Conservation (phyloP, 2,329 filamentous ascomycete species). For the Talaromyces sp. region DNA sequence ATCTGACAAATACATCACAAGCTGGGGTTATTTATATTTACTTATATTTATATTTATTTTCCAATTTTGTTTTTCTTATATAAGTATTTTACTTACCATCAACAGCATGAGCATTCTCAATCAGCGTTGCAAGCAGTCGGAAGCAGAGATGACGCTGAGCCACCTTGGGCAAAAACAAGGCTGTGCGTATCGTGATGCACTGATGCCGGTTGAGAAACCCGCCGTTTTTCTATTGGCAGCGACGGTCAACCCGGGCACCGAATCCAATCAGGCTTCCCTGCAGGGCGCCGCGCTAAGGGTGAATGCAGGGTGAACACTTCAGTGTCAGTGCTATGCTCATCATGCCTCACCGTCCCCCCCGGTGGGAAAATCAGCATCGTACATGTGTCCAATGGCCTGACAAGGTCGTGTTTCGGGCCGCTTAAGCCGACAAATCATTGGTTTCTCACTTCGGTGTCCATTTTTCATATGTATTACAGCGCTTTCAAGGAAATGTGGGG, state of each 20-base stretch:
- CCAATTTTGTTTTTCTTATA: background rate
- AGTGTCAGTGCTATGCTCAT: too few species aligned
- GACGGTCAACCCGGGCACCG: too few species aligned
- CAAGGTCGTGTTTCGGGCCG: background rate
- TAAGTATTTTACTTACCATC: background rate
- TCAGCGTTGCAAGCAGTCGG: too few species aligned
- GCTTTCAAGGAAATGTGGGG: too few species aligned
- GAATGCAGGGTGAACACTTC: background rate
- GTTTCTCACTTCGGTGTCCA: background rate
- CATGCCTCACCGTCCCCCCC: background rate
- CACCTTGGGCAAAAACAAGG: too few species aligned
- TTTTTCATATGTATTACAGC: background rate
- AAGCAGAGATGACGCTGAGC: too few species aligned
- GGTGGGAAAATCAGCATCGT: background rate
- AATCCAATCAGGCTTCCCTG: background rate
- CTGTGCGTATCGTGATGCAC: too few species aligned
- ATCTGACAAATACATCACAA: background rate
- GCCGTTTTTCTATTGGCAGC: background rate
- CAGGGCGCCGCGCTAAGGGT: background rate
- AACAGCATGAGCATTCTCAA: background rate
- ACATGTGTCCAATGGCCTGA: background rate
- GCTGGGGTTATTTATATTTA: background rate
- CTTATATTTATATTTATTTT: background rate
- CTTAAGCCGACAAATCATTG: too few species aligned
- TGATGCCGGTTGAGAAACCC: too few species aligned